Evolutionary conservation across 345 rosid genomes (phyloP), one percentile per base, ranked within the genome.

Genomic region (Boechera retrofracta): DNA sequence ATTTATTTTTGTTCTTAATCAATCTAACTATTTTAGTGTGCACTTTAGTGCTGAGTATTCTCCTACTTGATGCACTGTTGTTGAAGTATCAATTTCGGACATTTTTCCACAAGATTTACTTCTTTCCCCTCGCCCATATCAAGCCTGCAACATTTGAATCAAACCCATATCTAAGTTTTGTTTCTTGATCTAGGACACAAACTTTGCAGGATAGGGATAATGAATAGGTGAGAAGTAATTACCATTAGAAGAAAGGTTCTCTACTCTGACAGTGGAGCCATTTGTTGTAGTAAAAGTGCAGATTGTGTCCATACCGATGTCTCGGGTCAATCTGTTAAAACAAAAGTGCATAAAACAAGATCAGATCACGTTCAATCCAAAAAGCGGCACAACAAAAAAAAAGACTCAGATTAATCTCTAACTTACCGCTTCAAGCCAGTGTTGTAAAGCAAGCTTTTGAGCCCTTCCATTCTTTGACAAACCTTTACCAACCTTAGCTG

Each of bases 201-300:
- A 28, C 5, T 0, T 3, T 0, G 52, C 8, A 73, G 15, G 44
- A 59, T 73, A n/a, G 60, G 10, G 29, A 71, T 21, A 47, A 21
- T 13, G 5, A 57, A 41, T 62, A 0, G 11, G 77, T 60, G 12
- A 64, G 16, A 71, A 77, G 48, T 11, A 66, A 60, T 71, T 89
- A 92, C 99, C 99, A 93, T 84, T 92, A 95, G 81, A 95, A 95
- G 87, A 95, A 95, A 71, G 99, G 99, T 81, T 95, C 96, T 84
- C 89, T 88, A 35, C 96, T 88, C 75, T 88, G 92, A 65, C 91
- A 89, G 29, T 86, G 85, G 72, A 86, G 87, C 99, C 98, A 92
- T 10, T 84, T 79, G n/a, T 61, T 82, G 73, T 87, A 89, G 82
- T 95, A 92, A 73, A 87, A 91, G 64, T 91, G 96, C 39, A 95